These are phyloP conservation scores for Coemansia sp. DNA, from an alignment of 192 early-diverging fungal species.

Conservation along the genomic window DNA sequence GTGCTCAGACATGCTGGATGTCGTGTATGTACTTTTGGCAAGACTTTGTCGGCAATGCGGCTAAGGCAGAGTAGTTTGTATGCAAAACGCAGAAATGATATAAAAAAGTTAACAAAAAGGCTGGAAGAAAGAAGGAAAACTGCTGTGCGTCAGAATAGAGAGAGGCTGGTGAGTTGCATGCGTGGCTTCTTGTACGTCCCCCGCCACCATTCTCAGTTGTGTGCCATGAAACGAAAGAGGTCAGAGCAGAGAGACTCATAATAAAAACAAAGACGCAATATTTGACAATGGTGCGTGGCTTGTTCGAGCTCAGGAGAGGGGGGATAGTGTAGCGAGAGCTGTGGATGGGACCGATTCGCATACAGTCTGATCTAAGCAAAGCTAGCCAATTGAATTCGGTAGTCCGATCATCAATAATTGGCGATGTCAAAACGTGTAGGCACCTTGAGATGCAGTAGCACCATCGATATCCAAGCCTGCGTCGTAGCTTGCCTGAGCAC, in stretches of 20 bases:
- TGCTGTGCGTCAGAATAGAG: not conserved
- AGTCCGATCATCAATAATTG: not conserved
- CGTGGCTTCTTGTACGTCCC: not conserved
- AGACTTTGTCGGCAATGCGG: not conserved
- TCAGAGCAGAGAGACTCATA: not conserved
- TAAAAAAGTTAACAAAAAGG: not conserved
- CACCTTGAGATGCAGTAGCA: not conserved
- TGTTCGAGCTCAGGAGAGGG: conserved; percentile 1
- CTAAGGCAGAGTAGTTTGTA: not conserved
- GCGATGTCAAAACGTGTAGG: not conserved
- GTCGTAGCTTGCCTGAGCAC: not conserved
- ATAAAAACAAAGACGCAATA: no score
- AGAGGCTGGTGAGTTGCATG: not conserved
- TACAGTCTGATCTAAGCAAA: not conserved
- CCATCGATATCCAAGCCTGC: not conserved
- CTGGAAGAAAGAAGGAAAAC: not conserved
- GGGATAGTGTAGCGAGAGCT: not conserved
- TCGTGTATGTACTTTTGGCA: not conserved
- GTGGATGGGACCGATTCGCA: not conserved
- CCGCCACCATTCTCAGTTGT: not conserved
- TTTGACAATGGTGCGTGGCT: not conserved
- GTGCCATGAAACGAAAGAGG: not conserved
- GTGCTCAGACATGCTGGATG: not conserved
- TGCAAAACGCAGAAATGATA: not conserved
- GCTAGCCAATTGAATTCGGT: not conserved